Evolutionary conservation across 768 basidiomycete genomes (phyloP).

Genomic region (Porphyrellus cyaneotinctus): DNA sequence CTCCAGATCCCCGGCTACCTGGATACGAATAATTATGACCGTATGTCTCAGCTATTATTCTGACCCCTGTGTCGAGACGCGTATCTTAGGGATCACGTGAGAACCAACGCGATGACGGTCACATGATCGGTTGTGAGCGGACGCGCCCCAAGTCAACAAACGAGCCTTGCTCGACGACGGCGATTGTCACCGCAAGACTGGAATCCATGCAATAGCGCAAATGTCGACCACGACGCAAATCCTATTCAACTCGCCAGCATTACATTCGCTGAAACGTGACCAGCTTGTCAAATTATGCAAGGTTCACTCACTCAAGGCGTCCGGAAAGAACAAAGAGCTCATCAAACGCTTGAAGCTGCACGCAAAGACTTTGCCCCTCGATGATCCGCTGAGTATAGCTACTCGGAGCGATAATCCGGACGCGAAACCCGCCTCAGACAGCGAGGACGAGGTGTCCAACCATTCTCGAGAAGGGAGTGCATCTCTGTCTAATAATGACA

Average conservation of each 20-base stretch:
- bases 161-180: neutral
- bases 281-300: constrained; percentile 86
- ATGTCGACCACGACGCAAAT: constrained; percentile 78
- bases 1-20: neutral
- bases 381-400: constrained; percentile 53
- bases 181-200: neutral
- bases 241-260: constrained; percentile 77
- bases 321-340: constrained; percentile 75
- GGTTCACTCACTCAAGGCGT: constrained; percentile 72
- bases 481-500: constrained; percentile 10
- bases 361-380: constrained; percentile 58
- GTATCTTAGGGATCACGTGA: constrained; percentile 16
- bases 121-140: constrained; percentile 12
- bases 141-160: constrained; percentile 20
- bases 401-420: constrained; percentile 44
- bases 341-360: constrained; percentile 65
- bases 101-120: constrained; percentile 3
- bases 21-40: neutral
- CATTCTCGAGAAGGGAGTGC: constrained; percentile 14
- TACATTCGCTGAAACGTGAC: constrained; percentile 79
- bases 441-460: constrained; percentile 30
- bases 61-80: constrained; percentile 3
- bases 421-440: constrained; percentile 28
- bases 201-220: constrained; percentile 5
- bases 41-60: constrained; percentile 18